Base-by-base conservation (phyloP, 805 yeast species). In the Schizosaccharomyces lindneri region DNA sequence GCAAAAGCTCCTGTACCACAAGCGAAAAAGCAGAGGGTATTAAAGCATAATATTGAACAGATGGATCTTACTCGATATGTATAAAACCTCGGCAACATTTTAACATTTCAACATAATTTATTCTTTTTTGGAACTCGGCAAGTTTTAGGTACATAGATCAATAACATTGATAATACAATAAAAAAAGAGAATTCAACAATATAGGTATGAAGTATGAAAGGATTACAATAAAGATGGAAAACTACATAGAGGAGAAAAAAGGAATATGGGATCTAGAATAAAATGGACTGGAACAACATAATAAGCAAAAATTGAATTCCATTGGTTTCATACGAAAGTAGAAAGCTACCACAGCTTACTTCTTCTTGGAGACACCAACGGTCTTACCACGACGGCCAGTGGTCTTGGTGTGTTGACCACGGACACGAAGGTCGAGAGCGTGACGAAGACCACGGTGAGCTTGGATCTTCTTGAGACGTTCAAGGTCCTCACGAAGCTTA, bases 371-470 rank as follows among this genome's bases (percentile, higher is more conserved):
- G 70, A 76, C 72, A 69, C 75, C 76, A 66, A 73, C 75, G 68
- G 71, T 76, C 79, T 77, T 79, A 73, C 83, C 83, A 74, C 95
- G 89, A 82, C 98, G 88, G 78, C 97, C 95, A 73, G 99, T 93
- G 77, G 98, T 90, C 86, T 93, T 93, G 84, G 99, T 93, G 83
- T 93, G 99, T 84, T 93, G 98, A 81, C 98, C 98, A 84, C 98
- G 88, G 79, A 94, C 98, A 83, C 93, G 93, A 78, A 93, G 82
- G 78, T 97, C 97, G 97, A 97, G 93, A 90, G 84, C 89, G 83
- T 93, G 99, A 85, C 99, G 88, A 79, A 93, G 85, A 90, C 99
- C 99, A 81, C 97, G 84, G 93, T 93, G 98, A 75, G 97, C 81
- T 84, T 98, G 94, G 85, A 94, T 93, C 82, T 93, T 93, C 95